A percentile compares a stretch with the other conserved stretches of the same genome.
Evolutionary conservation across 192 early-diverging fungal genomes (phyloP).

Genomic region (Coemansia sp.): DNA sequence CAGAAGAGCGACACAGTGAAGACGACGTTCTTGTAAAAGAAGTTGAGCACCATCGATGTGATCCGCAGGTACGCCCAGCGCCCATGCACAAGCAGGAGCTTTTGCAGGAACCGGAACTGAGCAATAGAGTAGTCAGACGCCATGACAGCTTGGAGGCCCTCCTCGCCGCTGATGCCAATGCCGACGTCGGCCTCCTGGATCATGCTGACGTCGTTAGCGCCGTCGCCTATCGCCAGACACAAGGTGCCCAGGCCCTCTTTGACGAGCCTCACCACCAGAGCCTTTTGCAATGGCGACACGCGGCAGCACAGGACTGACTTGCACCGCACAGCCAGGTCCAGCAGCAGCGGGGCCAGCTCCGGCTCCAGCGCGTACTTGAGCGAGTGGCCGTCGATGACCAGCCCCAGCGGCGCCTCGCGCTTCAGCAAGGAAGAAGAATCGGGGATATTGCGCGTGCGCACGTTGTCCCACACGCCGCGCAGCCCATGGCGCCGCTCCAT

Average conservation of each 20-base stretch:
- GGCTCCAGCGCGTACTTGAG: constrained; percentile 76
- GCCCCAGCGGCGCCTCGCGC: constrained; percentile 56
- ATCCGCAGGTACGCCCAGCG: constrained; percentile 89
- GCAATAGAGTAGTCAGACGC: constrained; percentile 91
- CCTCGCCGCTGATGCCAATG: constrained; percentile 91
- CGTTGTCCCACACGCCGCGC: constrained; percentile 54
- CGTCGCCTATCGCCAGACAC: constrained; percentile 94
- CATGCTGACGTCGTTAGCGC: constrained; percentile 98
- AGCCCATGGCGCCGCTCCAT: constrained; percentile 37
- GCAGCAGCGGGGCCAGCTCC: constrained; percentile 59
- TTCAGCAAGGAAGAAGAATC: constrained; percentile 19
- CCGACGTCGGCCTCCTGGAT: constrained; percentile 98
- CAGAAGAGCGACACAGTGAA: constrained; percentile 88
- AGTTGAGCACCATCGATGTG: constrained; percentile 85
- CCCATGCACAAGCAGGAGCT: constrained; percentile 90
- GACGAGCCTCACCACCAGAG: constrained; percentile 89
- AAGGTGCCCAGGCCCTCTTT: constrained; percentile 81
- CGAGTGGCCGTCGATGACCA: constrained; percentile 94
- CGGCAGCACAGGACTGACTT: constrained; percentile 92
- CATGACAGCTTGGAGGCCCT: constrained; percentile 94
- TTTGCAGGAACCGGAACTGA: constrained; percentile 85
- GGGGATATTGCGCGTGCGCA: constrained; percentile 53
- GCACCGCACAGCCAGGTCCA: constrained; percentile 80
- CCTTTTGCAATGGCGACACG: constrained; percentile 95
- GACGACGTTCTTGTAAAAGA: constrained; percentile 96